Conservation (phyloP, 1,284 basidiomycete species). For the Fomitiporia mediterranea region DNA sequence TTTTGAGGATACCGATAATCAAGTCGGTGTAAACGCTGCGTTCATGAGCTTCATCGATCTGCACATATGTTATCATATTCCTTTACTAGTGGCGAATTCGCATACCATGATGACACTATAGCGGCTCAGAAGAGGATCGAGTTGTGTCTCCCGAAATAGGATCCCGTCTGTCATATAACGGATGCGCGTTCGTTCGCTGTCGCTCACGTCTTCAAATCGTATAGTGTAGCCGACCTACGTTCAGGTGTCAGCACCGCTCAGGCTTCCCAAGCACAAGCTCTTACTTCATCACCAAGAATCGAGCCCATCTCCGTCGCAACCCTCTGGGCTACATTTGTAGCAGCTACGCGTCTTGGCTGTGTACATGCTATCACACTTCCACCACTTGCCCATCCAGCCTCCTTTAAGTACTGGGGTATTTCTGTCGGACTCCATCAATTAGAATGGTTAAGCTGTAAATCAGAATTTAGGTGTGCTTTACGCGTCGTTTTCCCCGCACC, state of each 20-base stretch:
- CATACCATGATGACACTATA: conserved; percentile 95
- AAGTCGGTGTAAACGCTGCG: conserved; percentile 93
- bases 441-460: neutral
- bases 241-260: neutral
- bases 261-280: conserved; percentile 22
- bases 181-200: conserved; percentile 79
- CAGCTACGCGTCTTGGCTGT: conserved; percentile 93
- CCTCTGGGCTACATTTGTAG: conserved; percentile 87
- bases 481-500: conserved; percentile 98
- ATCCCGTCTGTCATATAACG: conserved; percentile 98
- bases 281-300: conserved; percentile 85
- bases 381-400: conserved; percentile 83
- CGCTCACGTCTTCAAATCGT: conserved; percentile 92
- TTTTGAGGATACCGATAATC: conserved; percentile 88
- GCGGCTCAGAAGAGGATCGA: conserved; percentile 82
- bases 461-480: conserved; percentile 28
- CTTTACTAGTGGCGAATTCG: conserved; percentile 16
- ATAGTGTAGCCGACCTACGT: conserved; percentile 92
- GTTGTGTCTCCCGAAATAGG: conserved; percentile 90
- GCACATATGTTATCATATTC: conserved; percentile 11
- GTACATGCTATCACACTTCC: conserved; percentile 86
- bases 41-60: conserved; percentile 98
- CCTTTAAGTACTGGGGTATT: conserved; percentile 89
- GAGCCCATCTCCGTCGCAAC: conserved; percentile 89
- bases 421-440: conserved; percentile 43